Evolutionary conservation across 108 stramenopile species (phyloP).

Genomic region (Pelagomonas calceolata): DNA sequence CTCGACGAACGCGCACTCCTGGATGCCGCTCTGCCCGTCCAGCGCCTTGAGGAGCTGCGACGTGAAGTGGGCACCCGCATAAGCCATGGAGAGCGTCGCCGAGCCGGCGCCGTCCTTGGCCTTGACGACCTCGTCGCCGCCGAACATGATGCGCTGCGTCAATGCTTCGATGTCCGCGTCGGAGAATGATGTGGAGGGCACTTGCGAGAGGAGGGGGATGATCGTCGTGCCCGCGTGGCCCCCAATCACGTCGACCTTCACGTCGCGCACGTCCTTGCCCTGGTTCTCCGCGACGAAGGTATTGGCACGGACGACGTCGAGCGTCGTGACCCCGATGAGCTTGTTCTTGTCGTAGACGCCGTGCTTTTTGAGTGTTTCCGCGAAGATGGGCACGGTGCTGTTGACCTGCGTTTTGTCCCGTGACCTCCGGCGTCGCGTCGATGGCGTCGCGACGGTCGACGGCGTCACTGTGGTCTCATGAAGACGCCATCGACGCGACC

Average conservation of each 20-base stretch:
- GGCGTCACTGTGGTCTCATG: too few relatives aligned
- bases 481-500: too few relatives aligned
- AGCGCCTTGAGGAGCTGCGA: conserved; percentile 81
- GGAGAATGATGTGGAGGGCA: conserved; percentile 67
- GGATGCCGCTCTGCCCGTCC: conserved; percentile 67
- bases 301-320: conserved; percentile 96
- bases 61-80: conserved; percentile 88
- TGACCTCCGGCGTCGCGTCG: too few relatives aligned
- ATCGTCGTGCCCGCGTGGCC: conserved; percentile 99
- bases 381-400: conserved; percentile 97
- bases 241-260: conserved; percentile 91
- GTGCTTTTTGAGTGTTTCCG: conserved; percentile 83
- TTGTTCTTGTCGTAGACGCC: conserved; percentile 89
- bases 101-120: conserved; percentile 96
- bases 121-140: conserved; percentile 98
- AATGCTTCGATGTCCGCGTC: conserved; percentile 76
- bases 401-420: too few relatives aligned
- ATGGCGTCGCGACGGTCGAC: too few relatives aligned
- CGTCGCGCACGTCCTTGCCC: conserved; percentile 66
- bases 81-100: conserved; percentile 96
- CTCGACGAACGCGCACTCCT: conserved; percentile 91
- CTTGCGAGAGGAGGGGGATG: conserved; percentile 88
- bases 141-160: conserved; percentile 84
- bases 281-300: conserved; percentile 86
- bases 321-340: conserved; percentile 94